Evolutionary conservation across 2,329 filamentous ascomycete genomes (phyloP).

Genomic region (Colletotrichum echinochloae): DNA sequence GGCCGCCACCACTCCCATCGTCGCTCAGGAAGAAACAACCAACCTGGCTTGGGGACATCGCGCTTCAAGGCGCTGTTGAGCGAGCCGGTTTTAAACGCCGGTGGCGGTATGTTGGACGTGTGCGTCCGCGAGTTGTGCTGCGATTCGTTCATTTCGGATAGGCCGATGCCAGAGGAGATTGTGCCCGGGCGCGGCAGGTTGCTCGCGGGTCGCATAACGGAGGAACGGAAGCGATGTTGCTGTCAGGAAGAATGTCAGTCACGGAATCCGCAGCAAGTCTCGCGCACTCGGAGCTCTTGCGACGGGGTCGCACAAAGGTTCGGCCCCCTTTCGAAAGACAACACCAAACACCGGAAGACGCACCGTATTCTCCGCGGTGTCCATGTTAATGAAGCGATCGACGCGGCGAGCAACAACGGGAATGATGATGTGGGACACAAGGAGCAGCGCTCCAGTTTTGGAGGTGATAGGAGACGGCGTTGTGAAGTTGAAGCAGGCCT

Average conservation of each 20-base stretch:
- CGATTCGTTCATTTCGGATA: constrained; percentile 70
- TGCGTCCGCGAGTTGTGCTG: constrained; percentile 68
- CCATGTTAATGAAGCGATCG: constrained; percentile 51
- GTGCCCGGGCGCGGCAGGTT: constrained; percentile 42
- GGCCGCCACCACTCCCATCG: constrained; percentile 1
- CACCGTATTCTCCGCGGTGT: constrained; percentile 52
- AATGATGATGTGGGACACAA: constrained; percentile 47
- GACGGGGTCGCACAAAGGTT: neutral
- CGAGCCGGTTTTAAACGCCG: constrained; percentile 49
- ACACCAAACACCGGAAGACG: constrained; percentile 26
- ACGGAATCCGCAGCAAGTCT: neutral
- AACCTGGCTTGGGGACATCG: constrained; percentile 59
- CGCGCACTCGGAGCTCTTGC: neutral
- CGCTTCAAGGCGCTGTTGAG: constrained; percentile 59
- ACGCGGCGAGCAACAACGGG: constrained; percentile 38
- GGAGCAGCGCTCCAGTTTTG: constrained; percentile 52
- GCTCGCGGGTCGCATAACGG: constrained; percentile 42
- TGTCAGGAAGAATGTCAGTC: constrained; percentile 1
- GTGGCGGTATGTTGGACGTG: constrained; percentile 55
- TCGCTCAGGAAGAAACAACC: constrained; percentile 40
- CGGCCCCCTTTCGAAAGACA: neutral
- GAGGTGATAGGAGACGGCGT: constrained; percentile 47
- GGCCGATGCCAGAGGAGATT: constrained; percentile 49
- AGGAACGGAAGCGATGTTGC: constrained; percentile 43
- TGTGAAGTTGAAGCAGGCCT: constrained; percentile 42